Evolutionary conservation across 2,329 filamentous ascomycete species (phyloP), one percentile per base, ranked within the genome.

Genomic region (Amphichorda felina): DNA sequence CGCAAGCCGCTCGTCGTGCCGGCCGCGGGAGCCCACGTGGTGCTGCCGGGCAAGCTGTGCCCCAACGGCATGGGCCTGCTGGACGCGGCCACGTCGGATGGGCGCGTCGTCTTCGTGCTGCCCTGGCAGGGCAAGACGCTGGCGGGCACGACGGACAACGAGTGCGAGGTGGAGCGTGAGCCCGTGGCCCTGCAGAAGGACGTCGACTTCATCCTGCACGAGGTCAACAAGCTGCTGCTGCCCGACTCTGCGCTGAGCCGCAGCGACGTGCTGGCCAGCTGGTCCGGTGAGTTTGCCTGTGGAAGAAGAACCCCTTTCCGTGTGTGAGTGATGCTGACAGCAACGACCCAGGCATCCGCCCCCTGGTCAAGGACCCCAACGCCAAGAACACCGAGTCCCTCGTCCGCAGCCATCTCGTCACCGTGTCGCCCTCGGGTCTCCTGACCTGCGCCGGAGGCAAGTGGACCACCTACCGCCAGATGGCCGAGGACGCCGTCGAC

Each of bases 91-190:
- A 87, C 84, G 3, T 88, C 82, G 1, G 83, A 91, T 49, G 83
- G 83, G n/a, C 76, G 83, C 50, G 83, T 91, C 43, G 83, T 91
- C 48, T 91, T 91, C 66, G 86, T 91, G 55, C 66, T 91, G 35
- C 83, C 83, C 7, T 91, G 83, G 83, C 80, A 89, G 57, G 83
- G 83, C 36, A 84, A 84, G 63, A 89, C 84, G 6, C 83, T 91
- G 41, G 83, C 84, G 34, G 83, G 83, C 45, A 89, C 83, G 11
- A 91, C 83, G 3, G 83, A 91, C 49, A 78, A 77, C 38, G 76
- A 82, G 3, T 82, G 79, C 37, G 60, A 68, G 14, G 76, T 91
- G 43, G 71, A 72, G 40, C 64, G 66, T 36, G 73, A 86, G 48
- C 84, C 84, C 3, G 61, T 85, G 19, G 80, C 84, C 5, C 76